A percentile compares a stretch with the other conserved stretches of the same genome.
Evolutionary conservation across 2,329 filamentous ascomycete genomes (phyloP).

Genomic region (Sarocladium brachiariae): DNA sequence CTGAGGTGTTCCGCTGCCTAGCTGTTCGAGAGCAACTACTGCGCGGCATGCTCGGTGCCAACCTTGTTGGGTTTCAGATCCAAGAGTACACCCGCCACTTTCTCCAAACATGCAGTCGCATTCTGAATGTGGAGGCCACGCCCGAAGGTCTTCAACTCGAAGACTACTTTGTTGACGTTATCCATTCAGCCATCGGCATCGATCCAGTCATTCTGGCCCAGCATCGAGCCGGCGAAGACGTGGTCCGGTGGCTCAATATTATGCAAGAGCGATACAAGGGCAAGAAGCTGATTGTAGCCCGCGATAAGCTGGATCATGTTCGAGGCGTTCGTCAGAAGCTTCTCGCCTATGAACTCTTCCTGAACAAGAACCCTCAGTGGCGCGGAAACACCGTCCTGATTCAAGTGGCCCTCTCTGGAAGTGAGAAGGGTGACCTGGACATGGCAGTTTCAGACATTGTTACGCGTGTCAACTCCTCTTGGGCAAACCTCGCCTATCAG

Average conservation of each 20-base stretch:
- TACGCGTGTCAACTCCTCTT: slow-evolving; percentile 84
- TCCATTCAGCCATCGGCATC: slow-evolving; percentile 81
- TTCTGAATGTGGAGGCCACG: slow-evolving; percentile 84
- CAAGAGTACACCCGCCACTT: slow-evolving; percentile 92
- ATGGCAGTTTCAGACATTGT: slow-evolving; percentile 89
- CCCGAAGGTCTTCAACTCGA: slow-evolving; percentile 84
- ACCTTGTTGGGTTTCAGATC: slow-evolving; percentile 89
- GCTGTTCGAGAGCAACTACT: slow-evolving; percentile 81
- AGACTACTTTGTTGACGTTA: slow-evolving; percentile 86
- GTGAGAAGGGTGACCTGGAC: slow-evolving; percentile 80
- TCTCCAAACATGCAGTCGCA: slow-evolving; percentile 86
- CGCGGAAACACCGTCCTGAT: slow-evolving; percentile 82
- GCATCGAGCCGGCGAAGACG: slow-evolving; percentile 65
- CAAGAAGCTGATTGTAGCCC: slow-evolving; percentile 85
- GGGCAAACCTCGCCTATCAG: slow-evolving; percentile 86
- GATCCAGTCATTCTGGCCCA: slow-evolving; percentile 69
- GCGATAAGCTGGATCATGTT: slow-evolving; percentile 90
- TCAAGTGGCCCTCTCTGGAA: slow-evolving; percentile 86
- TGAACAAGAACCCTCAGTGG: slow-evolving; percentile 91
- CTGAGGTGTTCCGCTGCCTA: slow-evolving; percentile 89
- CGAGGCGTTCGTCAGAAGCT: slow-evolving; percentile 91
- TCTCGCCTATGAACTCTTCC: slow-evolving; percentile 83
- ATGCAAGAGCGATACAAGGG: slow-evolving; percentile 79
- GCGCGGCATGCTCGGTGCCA: slow-evolving; percentile 87
- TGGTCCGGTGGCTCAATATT: slow-evolving; percentile 70